Evolutionary conservation across 768 basidiomycete species (phyloP), one percentile per base, ranked within the genome.

Genomic region (Cystobasidium tubakii): DNA sequence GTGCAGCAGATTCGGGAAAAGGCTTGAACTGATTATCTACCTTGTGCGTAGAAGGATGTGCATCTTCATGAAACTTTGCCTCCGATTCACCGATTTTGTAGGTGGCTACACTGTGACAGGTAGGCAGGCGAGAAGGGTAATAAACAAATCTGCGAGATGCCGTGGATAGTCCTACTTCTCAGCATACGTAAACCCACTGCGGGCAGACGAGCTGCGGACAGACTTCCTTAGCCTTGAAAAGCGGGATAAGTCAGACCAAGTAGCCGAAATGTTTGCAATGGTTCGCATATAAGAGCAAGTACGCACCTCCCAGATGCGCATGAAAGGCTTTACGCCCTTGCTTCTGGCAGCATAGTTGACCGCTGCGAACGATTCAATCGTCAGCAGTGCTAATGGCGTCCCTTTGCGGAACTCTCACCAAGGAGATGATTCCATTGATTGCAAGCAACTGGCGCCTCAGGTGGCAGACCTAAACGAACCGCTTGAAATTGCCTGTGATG

Each of bases 1-100:
- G 4, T 60, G 6, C 4, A n/a, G 29, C 57, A 34, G 13, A 29
- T 60, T 10, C 12, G 23, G 13, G 15, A 23, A 4, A 64, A 6
- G n/a, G 6, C 53, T 55, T n/a, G n/a, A 29, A 13, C 12, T 12
- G 25, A 27, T 60, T 17, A 25, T 81, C 23, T 44, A 91, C 93
- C 86, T 99, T 99, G 83, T 99, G 93, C 21, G 92, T 95, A 73
- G 85, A 84, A 0, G 89, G 88, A 80, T 95, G 88, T 15, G 92
- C 87, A 76, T 92, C 85, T n/a, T 90, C 87, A 89, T 90, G 91
- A 80, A 97, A 96, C 0, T 88, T 88, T 21, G 95, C 91, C 80
- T 93, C 89, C 55, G 83, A 83, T 66, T 90, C 90, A 6, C 92
- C 92, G 76, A 91, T 89, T 78, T 81, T 89, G 82, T 91, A 97